Conservation (phyloP, 73 alveolate species). For the Effrenium voratum region DNA sequence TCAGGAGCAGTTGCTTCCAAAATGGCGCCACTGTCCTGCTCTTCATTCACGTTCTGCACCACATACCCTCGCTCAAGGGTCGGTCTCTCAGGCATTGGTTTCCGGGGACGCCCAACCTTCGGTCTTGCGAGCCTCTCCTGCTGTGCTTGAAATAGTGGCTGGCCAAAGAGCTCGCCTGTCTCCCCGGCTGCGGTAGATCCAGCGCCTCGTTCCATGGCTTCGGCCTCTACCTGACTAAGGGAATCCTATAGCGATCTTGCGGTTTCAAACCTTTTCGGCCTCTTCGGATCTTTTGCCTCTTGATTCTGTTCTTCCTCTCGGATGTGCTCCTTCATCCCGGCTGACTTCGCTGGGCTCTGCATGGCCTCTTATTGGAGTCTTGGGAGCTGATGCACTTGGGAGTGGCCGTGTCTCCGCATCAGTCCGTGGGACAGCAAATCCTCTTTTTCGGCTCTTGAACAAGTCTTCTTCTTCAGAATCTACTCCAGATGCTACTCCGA, state of each 20-base stretch:
- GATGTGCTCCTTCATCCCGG: too few species aligned
- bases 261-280: too few species aligned
- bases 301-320: too few species aligned
- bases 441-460: background rate
- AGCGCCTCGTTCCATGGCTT: background rate
- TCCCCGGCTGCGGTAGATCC: background rate
- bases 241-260: too few species aligned
- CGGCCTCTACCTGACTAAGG: background rate
- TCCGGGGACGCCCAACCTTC: background rate
- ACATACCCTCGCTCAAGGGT: background rate
- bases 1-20: background rate
- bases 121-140: background rate
- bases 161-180: background rate
- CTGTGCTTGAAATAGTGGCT: slow-evolving; percentile 30
- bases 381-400: background rate
- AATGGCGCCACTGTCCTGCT: background rate
- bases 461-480: background rate
- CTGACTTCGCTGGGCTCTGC: too few species aligned
- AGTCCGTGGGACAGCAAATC: background rate
- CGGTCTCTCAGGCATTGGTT: background rate
- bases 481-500: background rate
- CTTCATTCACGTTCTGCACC: background rate
- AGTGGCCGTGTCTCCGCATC: background rate
- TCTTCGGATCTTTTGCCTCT: too few species aligned
- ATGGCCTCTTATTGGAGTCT: too few species aligned